phyloP scores from a whole-genome alignment of 2,329 filamentous ascomycete species.

The Kalmusia sp. region DNA sequence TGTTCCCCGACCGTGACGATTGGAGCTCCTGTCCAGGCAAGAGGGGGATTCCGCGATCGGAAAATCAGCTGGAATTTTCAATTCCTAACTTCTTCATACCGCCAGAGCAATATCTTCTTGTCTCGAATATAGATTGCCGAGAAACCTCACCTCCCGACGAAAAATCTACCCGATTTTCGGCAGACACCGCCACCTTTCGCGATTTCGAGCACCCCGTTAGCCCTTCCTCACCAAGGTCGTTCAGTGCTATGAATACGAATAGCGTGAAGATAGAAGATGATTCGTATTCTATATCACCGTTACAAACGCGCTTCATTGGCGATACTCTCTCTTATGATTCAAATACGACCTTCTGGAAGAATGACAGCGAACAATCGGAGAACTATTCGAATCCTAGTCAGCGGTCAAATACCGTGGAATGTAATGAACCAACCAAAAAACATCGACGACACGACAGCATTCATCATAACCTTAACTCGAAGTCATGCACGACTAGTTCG shows the following conservation, averaged over 20 bases:
- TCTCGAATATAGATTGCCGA: not conserved
- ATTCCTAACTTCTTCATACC: no score
- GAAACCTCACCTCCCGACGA: not conserved
- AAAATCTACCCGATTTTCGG: not conserved
- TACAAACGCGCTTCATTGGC: slow-evolving; percentile 16
- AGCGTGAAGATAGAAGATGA: not conserved
- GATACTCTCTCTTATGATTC: slow-evolving; percentile 4
- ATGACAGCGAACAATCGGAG: not conserved
- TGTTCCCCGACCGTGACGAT: no score
- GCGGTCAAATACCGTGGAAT: not conserved
- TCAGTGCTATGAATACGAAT: not conserved
- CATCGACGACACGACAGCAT: slow-evolving; percentile 12
- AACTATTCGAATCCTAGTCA: not conserved
- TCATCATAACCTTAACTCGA: slow-evolving; percentile 2
- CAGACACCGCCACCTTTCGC: not conserved
- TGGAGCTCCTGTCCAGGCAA: no score
- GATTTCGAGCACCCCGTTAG: not conserved
- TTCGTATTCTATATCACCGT: slow-evolving; percentile 14
- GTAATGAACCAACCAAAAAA: not conserved
- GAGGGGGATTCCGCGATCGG: no score
- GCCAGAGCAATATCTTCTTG: not conserved
- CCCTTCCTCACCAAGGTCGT: not conserved
- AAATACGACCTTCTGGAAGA: slow-evolving; percentile 3
- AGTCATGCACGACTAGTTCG: slow-evolving; percentile 12
- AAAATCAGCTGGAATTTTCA: no score